Evolutionary conservation across 768 basidiomycete genomes (phyloP), one percentile per base, ranked within the genome.

Genomic region (Tylopilus plumbeoviolaceoides): DNA sequence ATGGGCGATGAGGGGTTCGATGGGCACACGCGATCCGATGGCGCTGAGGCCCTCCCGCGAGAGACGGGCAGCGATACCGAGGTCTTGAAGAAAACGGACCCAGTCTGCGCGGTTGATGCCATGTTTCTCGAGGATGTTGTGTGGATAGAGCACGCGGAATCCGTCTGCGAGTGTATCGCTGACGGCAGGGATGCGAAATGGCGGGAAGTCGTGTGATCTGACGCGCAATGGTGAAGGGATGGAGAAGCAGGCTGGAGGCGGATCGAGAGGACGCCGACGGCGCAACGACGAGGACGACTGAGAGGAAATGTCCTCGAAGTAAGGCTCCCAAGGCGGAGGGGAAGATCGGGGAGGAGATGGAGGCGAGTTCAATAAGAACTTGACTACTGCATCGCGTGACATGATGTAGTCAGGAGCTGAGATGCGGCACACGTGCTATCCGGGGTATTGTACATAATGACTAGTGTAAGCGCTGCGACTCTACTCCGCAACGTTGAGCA

Each of bases 231-330:
- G 69, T 15, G 69, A 65, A 3, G 56, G 57, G 2, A 35, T 59
- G 15, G 67, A 69, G 47, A 69, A 69, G 36, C 67, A 69, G 43
- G 44, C 35, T 1, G 67, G 67, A 8, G 69, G 69, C 45, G 67
- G 69, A 39, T 69, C 67, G 2, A 69, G 63, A 9, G 67, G 67
- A 3, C 55, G 58, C 10, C 69, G 56, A 5, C 5, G 25, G 9
- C 12, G 10, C 6, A 14, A 7, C 6, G 53, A 48, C 1, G 17
- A 30, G 17, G 43, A 18, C 2, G 6, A 23, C 6, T 23, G 6
- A 30, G 54, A 36, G 7, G 63, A 52, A 15, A 68, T 28, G 25
- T 59, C 57, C 35, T 70, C 60, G 14, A 69, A 68, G 14, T n/a
- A 49, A 1, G 67, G 69, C 25, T 68, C 56, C 60, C 69, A 68